Evolutionary conservation across 441 rosid genomes (phyloP), one percentile per base, ranked within the genome.

Genomic region (Aleurites moluccanus): DNA sequence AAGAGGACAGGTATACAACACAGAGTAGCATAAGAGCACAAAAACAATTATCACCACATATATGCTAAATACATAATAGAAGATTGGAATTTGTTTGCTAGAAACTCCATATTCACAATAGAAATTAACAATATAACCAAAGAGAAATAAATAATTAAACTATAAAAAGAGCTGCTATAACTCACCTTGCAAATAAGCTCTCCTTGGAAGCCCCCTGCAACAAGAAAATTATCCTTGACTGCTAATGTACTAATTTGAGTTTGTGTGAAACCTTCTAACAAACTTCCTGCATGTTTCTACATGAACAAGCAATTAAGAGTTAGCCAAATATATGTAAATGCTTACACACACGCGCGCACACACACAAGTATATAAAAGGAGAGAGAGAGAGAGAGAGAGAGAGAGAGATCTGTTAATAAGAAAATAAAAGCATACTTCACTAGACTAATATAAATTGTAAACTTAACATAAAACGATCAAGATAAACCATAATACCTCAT

Each of bases 131-230:
- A 10, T 25, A 42, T 40, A 27, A 21, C 10, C 16, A 71, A 7
- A 27, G n/a, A 23, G n/a, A 47, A 6, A 15, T 30, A 52, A 50
- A 35, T 28, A 44, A 64, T 14, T 42, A 38, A 65, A 7, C 25
- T 49, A 33, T 25, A 40, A 30, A 69, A 50, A 38, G 67, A 52
- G 38, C 2, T 47, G 13, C 6, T 2, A 6, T 13, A 16, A 74
- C 75, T 80, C 76, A 94, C 99, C 91, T 92, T 92, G 86, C 98
- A 94, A 72, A 88, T 91, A 59, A 94, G 91, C 77, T 92, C 99
- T 80, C 99, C 99, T 71, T 89, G 98, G 84, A 92, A 92, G 23
- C 98, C 98, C 25, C 98, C 98, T 30, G 97, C 98, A 69, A 92
- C 94, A 63, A 94, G 85, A 78, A 91, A 88, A 56, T 87, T 88